A percentile compares a stretch with the other conserved stretches of the same genome.
Evolutionary conservation across 2,329 filamentous ascomycete genomes (phyloP).

Genomic region (Rosellinia necatrix): DNA sequence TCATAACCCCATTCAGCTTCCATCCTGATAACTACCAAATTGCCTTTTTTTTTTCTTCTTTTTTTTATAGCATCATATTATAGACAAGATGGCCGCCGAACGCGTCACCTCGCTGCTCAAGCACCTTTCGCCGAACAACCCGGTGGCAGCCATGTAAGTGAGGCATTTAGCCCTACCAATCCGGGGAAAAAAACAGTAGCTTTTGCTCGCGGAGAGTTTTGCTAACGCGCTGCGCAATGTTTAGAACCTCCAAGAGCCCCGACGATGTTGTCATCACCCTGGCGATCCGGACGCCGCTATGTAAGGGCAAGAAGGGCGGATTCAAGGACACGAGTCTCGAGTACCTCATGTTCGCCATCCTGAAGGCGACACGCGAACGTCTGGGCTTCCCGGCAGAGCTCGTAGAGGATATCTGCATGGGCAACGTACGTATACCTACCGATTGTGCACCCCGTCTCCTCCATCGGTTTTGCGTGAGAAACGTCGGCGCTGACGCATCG

Average conservation of each 20-base stretch:
- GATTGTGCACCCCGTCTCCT: not conserved
- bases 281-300: conserved; percentile 84
- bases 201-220: not conserved
- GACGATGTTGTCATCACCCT: conserved; percentile 97
- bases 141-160: conserved; percentile 76
- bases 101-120: conserved; percentile 85
- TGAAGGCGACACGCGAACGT: conserved; percentile 75
- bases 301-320: conserved; percentile 87
- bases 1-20: no score
- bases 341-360: conserved; percentile 79
- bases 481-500: conserved; percentile 2
- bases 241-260: conserved; percentile 87
- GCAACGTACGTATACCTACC: conserved; percentile 68
- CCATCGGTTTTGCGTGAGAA: not conserved
- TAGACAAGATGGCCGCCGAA: conserved; percentile 73
- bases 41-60: not conserved
- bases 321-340: conserved; percentile 95
- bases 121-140: conserved; percentile 77
- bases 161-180: not conserved
- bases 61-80: not conserved
- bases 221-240: conserved; percentile 7
- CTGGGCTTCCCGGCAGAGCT: conserved; percentile 78
- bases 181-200: not conserved
- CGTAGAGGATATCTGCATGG: conserved; percentile 88
- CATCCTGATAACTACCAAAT: no score